Evolutionary conservation across 257 asterid species (phyloP).

Genomic region (Rauvolfia tetraphylla): DNA sequence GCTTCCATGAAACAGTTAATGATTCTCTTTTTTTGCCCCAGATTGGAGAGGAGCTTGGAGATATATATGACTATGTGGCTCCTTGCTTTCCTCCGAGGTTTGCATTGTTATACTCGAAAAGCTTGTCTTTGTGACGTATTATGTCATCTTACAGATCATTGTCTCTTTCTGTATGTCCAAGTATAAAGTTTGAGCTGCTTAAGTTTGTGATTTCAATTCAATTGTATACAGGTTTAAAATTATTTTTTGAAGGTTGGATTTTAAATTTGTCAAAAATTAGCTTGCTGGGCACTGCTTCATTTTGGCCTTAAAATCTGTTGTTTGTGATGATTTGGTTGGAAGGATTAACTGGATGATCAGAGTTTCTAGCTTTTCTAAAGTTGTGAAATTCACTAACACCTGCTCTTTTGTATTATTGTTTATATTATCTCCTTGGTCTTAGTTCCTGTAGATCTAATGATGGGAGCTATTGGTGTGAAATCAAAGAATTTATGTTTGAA

Average conservation of each 20-base stretch:
- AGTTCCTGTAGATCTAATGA: not conserved
- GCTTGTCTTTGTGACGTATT: not conserved
- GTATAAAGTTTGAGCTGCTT: not conserved
- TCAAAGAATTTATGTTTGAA: not conserved
- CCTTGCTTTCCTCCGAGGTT: conserved; percentile 99
- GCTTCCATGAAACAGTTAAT: not conserved
- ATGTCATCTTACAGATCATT: not conserved
- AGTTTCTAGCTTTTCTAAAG: not conserved
- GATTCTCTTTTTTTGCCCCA: conserved; percentile 32
- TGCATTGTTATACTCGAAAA: conserved; percentile 20
- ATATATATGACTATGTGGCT: conserved; percentile 88
- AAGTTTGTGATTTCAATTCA: not conserved
- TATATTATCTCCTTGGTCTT: not conserved
- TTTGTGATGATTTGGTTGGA: not conserved
- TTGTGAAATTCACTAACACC: not conserved
- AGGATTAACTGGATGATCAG: not conserved
- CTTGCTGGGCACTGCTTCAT: not conserved
- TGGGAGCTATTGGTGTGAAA: not conserved
- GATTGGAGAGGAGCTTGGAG: conserved; percentile 99
- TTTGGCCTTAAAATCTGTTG: too few relatives aligned
- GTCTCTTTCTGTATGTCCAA: not conserved
- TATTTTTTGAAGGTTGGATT: not conserved
- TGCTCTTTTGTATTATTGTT: not conserved
- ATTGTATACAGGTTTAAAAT: not conserved
- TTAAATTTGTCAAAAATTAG: not conserved